Evolutionary conservation across 2,329 filamentous ascomycete species (phyloP).

Genomic region (Exophiala viscosa): DNA sequence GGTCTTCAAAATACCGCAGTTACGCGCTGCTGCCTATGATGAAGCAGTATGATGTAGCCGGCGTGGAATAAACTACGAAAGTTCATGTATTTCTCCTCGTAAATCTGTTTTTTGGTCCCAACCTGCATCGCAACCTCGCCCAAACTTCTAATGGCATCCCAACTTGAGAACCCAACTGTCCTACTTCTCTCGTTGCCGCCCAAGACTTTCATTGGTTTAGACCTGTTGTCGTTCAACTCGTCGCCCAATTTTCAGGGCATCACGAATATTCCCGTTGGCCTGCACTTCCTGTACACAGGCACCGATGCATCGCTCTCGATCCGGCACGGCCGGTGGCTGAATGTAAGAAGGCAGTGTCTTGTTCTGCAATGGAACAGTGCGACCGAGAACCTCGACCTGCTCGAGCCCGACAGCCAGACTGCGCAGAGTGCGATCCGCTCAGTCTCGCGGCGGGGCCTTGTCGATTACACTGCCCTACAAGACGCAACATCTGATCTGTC

Average conservation of each 20-base stretch:
- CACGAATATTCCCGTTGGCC: slow-evolving; percentile 55
- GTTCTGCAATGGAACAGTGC: slow-evolving; percentile 54
- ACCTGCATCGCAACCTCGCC: background rate
- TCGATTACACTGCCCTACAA: slow-evolving; percentile 24
- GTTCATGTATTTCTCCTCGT: background rate
- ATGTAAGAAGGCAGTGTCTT: slow-evolving; percentile 30
- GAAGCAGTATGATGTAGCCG: slow-evolving; percentile 3
- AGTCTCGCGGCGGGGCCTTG: slow-evolving; percentile 32
- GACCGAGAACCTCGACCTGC: slow-evolving; percentile 35
- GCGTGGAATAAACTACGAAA: slow-evolving; percentile 8
- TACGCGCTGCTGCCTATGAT: slow-evolving; percentile 4
- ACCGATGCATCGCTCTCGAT: slow-evolving; percentile 57
- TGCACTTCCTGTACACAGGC: slow-evolving; percentile 61
- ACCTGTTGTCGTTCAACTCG: slow-evolving; percentile 59
- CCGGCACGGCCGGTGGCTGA: slow-evolving; percentile 57
- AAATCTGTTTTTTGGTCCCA: background rate
- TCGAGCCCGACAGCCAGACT: slow-evolving; percentile 33
- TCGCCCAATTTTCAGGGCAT: slow-evolving; percentile 60
- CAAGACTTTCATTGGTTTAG: slow-evolving; percentile 49
- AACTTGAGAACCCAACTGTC: slow-evolving; percentile 31
- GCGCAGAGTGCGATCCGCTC: slow-evolving; percentile 49
- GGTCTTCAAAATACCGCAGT: slow-evolving; percentile 41
- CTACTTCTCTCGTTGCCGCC: slow-evolving; percentile 45
- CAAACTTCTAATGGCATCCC: too few relatives aligned
- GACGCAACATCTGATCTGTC: slow-evolving; percentile 22